phyloP scores from a whole-genome alignment of 2,329 filamentous ascomycete species.

The Fusarium pininemorale region DNA sequence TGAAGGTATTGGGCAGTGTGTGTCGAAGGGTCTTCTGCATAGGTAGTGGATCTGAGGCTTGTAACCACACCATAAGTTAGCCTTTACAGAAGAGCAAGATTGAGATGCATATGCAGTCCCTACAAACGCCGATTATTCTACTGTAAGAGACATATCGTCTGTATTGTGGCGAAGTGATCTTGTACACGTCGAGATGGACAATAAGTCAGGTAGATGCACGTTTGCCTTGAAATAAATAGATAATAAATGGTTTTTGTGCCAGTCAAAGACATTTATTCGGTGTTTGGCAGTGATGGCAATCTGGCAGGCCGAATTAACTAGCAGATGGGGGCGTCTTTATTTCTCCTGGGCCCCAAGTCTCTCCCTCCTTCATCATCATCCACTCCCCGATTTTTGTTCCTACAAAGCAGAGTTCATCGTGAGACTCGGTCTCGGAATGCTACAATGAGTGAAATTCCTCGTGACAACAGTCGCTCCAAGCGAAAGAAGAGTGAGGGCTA shows the following conservation, averaged over 20 bases:
- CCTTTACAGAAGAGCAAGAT: neutral
- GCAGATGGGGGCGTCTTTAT: neutral
- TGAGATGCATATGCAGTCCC: neutral
- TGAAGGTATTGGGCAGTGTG: neutral
- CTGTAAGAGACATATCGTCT: neutral
- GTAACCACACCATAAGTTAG: too few species aligned
- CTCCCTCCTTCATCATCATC: neutral
- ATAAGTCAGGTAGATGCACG: neutral
- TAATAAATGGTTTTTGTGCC: neutral
- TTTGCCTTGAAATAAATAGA: neutral
- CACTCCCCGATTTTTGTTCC: neutral
- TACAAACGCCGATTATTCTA: neutral
- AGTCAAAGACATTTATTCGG: neutral
- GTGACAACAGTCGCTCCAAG: neutral
- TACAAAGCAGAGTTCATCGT: neutral
- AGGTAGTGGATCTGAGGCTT: neutral
- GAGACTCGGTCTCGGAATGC: neutral
- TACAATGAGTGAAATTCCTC: neutral
- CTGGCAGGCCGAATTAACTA: neutral
- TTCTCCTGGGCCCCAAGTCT: neutral
- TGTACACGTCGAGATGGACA: neutral
- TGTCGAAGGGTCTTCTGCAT: neutral
- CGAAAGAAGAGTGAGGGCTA: neutral
- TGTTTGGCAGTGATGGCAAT: neutral
- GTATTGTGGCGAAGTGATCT: neutral